Conservation (phyloP, 495 filamentous ascomycete genomes). For the Pyrenopolyporus hunteri region DNA sequence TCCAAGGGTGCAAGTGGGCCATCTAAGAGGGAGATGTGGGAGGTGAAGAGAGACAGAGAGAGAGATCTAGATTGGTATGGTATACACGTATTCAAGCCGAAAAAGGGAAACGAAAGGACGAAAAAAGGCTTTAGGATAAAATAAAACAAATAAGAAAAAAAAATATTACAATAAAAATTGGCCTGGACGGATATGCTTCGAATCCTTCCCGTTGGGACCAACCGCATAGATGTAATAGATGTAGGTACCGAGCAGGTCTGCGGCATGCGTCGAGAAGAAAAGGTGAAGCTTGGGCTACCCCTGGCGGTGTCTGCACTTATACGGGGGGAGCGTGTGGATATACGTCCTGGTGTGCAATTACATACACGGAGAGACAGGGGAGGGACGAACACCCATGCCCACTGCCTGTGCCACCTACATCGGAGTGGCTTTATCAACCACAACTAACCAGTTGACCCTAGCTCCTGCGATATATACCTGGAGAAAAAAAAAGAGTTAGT, state of each 20-base stretch:
- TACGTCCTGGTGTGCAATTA: too few relatives aligned
- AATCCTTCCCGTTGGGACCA: constrained; percentile 33
- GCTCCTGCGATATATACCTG: neutral
- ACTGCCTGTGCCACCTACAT: constrained; percentile 5
- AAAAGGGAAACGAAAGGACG: neutral
- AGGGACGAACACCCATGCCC: neutral
- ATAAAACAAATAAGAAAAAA: constrained; percentile 8
- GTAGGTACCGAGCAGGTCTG: constrained; percentile 28
- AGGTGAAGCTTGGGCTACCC: neutral
- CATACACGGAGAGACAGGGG: neutral
- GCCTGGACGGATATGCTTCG: constrained; percentile 1
- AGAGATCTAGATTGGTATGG: constrained; percentile 13
- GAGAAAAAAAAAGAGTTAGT: neutral
- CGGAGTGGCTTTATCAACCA: constrained; percentile 25
- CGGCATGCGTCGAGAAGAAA: constrained; percentile 29
- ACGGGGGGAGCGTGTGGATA: too few relatives aligned
- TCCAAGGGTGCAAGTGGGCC: constrained; percentile 28
- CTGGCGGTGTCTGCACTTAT: constrained; percentile 19
- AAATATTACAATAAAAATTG: constrained; percentile 8
- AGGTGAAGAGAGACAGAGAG: neutral
- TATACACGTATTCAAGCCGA: neutral
- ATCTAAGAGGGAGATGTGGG: constrained; percentile 3
- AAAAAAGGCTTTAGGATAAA: constrained; percentile 6
- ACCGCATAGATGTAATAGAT: constrained; percentile 15
- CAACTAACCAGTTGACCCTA: too few relatives aligned